A percentile compares a stretch with the other conserved stretches of the same genome.
Conservation (phyloP, 2,329 filamentous ascomycete species). For the Xylariaceae sp. region DNA sequence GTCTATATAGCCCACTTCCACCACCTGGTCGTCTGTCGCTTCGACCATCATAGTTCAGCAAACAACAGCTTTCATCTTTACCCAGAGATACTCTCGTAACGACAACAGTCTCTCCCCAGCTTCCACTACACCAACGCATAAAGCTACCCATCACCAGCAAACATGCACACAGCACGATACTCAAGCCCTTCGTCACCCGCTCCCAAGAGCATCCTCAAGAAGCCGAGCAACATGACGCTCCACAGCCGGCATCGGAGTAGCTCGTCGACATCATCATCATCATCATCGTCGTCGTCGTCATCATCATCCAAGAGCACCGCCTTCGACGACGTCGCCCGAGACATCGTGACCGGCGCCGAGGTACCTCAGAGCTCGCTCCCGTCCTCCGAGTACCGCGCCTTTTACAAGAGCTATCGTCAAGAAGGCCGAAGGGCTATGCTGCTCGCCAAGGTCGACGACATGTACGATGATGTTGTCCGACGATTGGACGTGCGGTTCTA, state of each 20-base stretch:
- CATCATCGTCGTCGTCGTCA: too few species aligned
- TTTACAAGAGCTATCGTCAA: constrained; percentile 21
- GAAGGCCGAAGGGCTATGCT: constrained; percentile 19
- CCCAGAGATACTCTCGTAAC: too few species aligned
- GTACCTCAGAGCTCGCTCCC: constrained; percentile 18
- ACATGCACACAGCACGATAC: background rate
- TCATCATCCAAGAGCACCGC: constrained; percentile 19
- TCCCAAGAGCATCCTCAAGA: constrained; percentile 23
- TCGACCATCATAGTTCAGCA: too few species aligned
- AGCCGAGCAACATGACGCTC: constrained; percentile 16
- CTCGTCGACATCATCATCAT: too few species aligned
- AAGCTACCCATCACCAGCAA: background rate
- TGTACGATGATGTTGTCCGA: constrained; percentile 21
- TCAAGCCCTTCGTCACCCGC: constrained; percentile 5
- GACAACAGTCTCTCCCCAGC: too few species aligned
- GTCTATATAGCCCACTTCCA: too few species aligned
- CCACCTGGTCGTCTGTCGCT: too few species aligned
- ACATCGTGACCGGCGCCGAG: constrained; percentile 21
- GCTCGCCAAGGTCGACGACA: constrained; percentile 19
- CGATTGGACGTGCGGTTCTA: constrained; percentile 17
- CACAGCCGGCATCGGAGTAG: constrained; percentile 15
- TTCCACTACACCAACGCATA: background rate
- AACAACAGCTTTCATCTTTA: background rate
- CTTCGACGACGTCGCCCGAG: constrained; percentile 20
- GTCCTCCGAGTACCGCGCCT: constrained; percentile 20